Evolutionary conservation across 2,329 filamentous ascomycete genomes (phyloP), one percentile per base, ranked within the genome.

Genomic region (Saccharata proteae): DNA sequence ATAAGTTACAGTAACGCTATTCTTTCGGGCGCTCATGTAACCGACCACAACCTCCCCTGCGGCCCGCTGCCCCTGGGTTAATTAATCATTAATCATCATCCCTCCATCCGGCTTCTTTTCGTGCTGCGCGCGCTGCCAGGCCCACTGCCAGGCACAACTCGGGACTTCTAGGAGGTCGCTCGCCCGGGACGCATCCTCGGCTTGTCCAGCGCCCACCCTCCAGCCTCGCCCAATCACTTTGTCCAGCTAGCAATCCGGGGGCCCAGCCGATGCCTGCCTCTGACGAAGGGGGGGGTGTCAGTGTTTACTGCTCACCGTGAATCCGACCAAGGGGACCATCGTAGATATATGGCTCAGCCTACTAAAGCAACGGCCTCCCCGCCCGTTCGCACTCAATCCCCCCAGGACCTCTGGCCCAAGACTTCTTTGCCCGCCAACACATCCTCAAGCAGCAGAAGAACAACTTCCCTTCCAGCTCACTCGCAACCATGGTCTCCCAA

Each of bases 351-450:
- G 38, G 51, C 52, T 43, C 39, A 34, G 31, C 44, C 45, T 55
- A 52, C 48, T 57, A 57, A 57, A 56, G 52, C 38, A 38, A 34
- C 35, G 26, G 42, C 44, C 49, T 54, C 62, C 48, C 37, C 40
- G 25, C 48, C 48, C 29, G 27, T 49, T 45, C 32, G 42, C 21
- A 44, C 47, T 24, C 36, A 49, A 43, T 62, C 56, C 47, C 54
- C 61, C 48, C n/a, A n/a, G 55, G 60, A 53, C 58, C 57, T 56
- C 52, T 68, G 46, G 49, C 62, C 44, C 57, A 62, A 52, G 66
- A 72, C 57, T 73, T 71, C 55, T n/a, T n/a, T n/a, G 59, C 62
- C 51, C 59, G 64, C 57, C 67, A 73, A 43, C 67, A 71, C 51
- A 51, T 70, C 46, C 56, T 59, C 44, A 71, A 71, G 51, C 69